Evolutionary conservation across 2,329 filamentous ascomycete species (phyloP).

Genomic region (Beauveria scarabaeidicola): DNA sequence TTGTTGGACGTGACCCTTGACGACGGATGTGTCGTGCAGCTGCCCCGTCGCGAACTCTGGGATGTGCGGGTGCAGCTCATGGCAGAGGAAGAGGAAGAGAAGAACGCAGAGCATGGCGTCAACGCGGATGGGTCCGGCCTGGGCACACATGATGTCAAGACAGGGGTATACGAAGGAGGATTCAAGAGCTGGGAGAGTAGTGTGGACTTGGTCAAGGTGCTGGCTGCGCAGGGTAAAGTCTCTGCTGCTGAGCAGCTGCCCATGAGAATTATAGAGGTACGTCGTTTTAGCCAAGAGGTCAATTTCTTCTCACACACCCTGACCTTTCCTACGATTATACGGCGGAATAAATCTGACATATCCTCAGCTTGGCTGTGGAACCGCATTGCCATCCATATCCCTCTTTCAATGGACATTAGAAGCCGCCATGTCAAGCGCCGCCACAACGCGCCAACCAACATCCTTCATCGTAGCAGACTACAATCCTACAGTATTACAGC

Average conservation of each 20-base stretch:
- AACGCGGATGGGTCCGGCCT: conserved; percentile 39
- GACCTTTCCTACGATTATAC: neutral
- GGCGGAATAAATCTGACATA: neutral
- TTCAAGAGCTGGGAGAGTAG: conserved; percentile 90
- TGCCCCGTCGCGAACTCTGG: conserved; percentile 72
- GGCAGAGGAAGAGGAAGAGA: conserved; percentile 53
- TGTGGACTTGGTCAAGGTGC: conserved; percentile 66
- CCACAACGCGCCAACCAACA: conserved; percentile 25
- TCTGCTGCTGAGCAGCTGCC: conserved; percentile 24
- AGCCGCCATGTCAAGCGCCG: neutral
- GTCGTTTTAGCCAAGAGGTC: conserved; percentile 15
- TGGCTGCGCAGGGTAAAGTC: conserved; percentile 35
- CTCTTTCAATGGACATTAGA: conserved; percentile 54
- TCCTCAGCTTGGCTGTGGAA: conserved; percentile 67
- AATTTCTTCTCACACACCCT: neutral
- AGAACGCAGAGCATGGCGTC: conserved; percentile 24
- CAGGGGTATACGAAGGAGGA: conserved; percentile 76
- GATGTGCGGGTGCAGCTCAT: conserved; percentile 75
- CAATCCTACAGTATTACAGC: conserved; percentile 66
- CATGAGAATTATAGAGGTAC: conserved; percentile 46
- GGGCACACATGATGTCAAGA: conserved; percentile 65
- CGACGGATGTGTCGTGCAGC: conserved; percentile 39
- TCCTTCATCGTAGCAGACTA: conserved; percentile 68
- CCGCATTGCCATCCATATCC: conserved; percentile 62
- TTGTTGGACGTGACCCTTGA: conserved; percentile 51